Base-by-base conservation (phyloP, 2,329 filamentous ascomycete species). In the Metarhizium album region DNA sequence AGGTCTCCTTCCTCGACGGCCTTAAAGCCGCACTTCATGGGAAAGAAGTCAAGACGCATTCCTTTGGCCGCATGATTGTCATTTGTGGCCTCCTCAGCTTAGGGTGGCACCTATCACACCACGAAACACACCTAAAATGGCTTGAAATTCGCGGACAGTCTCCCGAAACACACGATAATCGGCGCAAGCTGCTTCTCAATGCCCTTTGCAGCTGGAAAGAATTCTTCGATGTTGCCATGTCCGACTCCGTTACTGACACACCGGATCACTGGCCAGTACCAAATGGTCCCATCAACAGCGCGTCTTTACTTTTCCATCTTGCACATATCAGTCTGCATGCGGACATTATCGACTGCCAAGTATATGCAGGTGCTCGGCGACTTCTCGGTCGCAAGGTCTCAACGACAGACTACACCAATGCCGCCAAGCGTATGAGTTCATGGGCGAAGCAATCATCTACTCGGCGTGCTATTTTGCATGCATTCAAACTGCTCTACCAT, bases 81-180 rank as follows among this genome's bases (percentile, higher is more conserved):
- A 94, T 95, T 84, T 87, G 87, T 1, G 90, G 90, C 0, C 71
- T 96, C 35, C 72, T 95, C n/a, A 93, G 87, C 57, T 87, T 95
- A 4, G 90, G 85, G 53, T 95, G 88, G 89, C 90, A 95, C 60
- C 83, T 95, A 71, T 88, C 87, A 57, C 87, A 90, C 66, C 79
- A 87, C 58, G 89, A 95, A 63, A 79, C 90, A 3, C 88, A 95
- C 66, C 80, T 93, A 27, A 88, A 82, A 58, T 90, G 87, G 55
- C 74, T 95, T 0, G 87, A 80, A 35, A 79, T 87, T 2, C 78
- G 79, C 67, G 78, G 65, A 69, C 80, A 52, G 66, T 86, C 54
- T 73, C 80, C 47, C 72, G 83, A 62, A 42, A 68, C 66, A 3
- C 78, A 86, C 42, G 86, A 89, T 51, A 85, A 84, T 57, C 95